Evolutionary conservation across 176 grass and related monocot genomes (phyloP).

Genomic region (Oropetium thomaeum): DNA sequence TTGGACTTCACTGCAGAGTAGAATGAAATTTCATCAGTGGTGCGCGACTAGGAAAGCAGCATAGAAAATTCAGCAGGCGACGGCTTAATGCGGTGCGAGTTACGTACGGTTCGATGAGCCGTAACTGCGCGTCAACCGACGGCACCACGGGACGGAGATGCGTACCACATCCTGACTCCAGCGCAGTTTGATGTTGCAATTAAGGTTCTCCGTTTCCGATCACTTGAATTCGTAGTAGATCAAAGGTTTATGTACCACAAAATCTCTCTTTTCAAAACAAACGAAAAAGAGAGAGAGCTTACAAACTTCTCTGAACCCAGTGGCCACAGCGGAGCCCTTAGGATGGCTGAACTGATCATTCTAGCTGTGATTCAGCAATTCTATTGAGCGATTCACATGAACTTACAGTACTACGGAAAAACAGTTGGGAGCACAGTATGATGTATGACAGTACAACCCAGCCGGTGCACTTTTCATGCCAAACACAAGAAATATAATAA

Average conservation of each 20-base stretch:
- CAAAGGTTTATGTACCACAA: no score
- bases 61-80: background rate
- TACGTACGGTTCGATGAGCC: no score
- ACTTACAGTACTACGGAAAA: background rate
- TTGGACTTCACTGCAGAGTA: constrained; percentile 3
- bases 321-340: no score
- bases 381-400: background rate
- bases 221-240: no score
- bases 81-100: no score
- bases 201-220: no score
- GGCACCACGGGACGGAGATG: background rate
- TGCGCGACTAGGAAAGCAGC: background rate
- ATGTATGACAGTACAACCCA: background rate
- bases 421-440: background rate
- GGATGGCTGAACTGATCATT: background rate
- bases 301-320: no score
- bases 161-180: background rate
- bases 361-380: background rate
- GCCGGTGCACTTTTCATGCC: background rate
- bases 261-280: no score
- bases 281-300: no score
- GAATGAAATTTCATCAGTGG: background rate
- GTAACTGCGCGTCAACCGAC: background rate
- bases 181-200: background rate
- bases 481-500: background rate